Percentiles rank a stretch among this genome's conserved stretches.
These are phyloP conservation scores for Elaphomyces granulatus DNA, from an alignment of 495 filamentous ascomycete species.

Conservation along the genomic window DNA sequence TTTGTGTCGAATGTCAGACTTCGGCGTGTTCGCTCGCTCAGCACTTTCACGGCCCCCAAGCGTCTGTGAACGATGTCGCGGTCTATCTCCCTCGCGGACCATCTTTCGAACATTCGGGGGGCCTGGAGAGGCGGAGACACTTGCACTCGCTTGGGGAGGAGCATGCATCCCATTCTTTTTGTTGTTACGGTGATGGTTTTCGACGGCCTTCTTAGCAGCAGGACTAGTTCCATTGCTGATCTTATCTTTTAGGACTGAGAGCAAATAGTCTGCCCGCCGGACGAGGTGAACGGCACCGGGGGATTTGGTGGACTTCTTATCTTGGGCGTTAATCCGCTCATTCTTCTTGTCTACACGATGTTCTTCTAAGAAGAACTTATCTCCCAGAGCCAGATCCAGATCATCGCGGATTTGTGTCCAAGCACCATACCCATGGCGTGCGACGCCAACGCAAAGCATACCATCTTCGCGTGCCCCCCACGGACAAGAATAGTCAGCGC, in stretches of 20 bases:
- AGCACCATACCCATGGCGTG: conserved; percentile 82
- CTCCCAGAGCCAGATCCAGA: conserved; percentile 64
- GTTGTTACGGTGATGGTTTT: conserved; percentile 80
- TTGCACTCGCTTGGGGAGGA: conserved; percentile 25
- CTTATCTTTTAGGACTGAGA: conserved; percentile 76
- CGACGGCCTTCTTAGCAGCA: conserved; percentile 64
- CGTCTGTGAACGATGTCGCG: conserved; percentile 34
- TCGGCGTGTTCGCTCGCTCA: conserved; percentile 33
- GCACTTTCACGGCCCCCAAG: conserved; percentile 32
- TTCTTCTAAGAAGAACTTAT: conserved; percentile 95
- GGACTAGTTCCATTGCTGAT: conserved; percentile 48
- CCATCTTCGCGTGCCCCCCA: conserved; percentile 92
- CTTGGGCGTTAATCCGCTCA: conserved; percentile 62
- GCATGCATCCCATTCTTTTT: conserved; percentile 38
- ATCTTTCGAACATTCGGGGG: conserved; percentile 33
- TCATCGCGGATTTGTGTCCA: conserved; percentile 92
- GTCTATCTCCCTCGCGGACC: conserved; percentile 37
- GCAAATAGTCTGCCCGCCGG: conserved; percentile 82
- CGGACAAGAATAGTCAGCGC: conserved; percentile 67
- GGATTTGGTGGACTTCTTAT: conserved; percentile 65
- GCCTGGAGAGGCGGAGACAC: conserved; percentile 40
- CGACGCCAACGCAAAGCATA: conserved; percentile 91
- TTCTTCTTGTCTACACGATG: conserved; percentile 96
- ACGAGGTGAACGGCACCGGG: conserved; percentile 94
- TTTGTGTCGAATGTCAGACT: conserved; percentile 2